Percentiles rank a stretch among this genome's conserved stretches.
Conservation (phyloP, 805 yeast species). For the Starmerella apis region DNA sequence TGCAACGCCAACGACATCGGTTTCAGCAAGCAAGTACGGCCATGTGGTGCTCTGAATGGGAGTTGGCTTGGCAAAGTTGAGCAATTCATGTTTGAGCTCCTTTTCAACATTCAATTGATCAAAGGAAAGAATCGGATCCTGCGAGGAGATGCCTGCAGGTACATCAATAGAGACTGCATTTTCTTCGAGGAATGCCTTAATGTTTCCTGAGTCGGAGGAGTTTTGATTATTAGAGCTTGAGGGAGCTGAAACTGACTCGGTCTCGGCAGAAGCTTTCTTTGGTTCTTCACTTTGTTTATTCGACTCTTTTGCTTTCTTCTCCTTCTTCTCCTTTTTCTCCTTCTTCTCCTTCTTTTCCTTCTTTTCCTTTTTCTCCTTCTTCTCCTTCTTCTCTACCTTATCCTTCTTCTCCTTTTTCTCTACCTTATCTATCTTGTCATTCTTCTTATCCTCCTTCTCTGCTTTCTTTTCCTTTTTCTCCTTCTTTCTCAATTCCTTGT, state of each 20-base stretch:
- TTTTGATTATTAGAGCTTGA: conserved; percentile 8
- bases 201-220: conserved; percentile 29
- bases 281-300: not conserved
- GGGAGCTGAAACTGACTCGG: conserved; percentile 18
- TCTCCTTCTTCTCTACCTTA: conserved; percentile 26
- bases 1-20: conserved; percentile 93
- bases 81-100: conserved; percentile 49
- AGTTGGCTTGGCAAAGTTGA: conserved; percentile 78
- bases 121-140: conserved; percentile 65
- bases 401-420: conserved; percentile 26
- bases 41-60: conserved; percentile 92
- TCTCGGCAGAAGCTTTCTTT: conserved; percentile 17
- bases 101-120: conserved; percentile 47
- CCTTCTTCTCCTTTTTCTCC: conserved; percentile 26
- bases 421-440: conserved; percentile 20
- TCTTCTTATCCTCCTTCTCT: conserved; percentile 2
- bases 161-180: conserved; percentile 79
- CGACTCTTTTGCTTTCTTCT: conserved; percentile 27
- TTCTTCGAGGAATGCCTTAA: conserved; percentile 50
- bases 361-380: conserved; percentile 28
- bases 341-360: conserved; percentile 33
- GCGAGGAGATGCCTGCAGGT: conserved; percentile 24
- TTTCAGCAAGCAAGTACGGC: conserved; percentile 72
- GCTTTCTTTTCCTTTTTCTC: conserved; percentile 31
- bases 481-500: conserved; percentile 27